These are phyloP conservation scores for Plicaturopsis crispa DNA, from an alignment of 768 basidiomycete genomes.

Conservation along the genomic window DNA sequence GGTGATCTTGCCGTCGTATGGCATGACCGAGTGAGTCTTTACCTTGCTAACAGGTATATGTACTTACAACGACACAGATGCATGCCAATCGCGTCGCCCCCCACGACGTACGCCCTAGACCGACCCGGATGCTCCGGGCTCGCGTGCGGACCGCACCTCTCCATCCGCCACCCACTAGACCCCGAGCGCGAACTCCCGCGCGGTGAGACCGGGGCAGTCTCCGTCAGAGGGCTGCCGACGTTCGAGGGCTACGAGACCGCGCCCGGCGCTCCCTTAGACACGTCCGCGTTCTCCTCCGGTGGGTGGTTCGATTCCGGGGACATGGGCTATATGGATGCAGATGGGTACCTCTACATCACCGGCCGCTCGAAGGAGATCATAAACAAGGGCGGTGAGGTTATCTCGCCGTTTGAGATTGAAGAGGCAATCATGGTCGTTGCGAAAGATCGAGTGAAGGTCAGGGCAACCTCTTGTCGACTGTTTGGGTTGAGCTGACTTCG, in stretches of 20 bases:
- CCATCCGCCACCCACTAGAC: slow-evolving; percentile 30
- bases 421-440: slow-evolving; percentile 40
- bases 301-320: slow-evolving; percentile 51
- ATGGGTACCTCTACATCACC: slow-evolving; percentile 43
- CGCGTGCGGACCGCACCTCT: slow-evolving; percentile 38
- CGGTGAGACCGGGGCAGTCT: slow-evolving; percentile 42
- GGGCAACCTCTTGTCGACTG: not conserved
- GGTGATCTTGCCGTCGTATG: slow-evolving; percentile 51
- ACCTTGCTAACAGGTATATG: not conserved
- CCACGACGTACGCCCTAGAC: slow-evolving; percentile 33
- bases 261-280: slow-evolving; percentile 32
- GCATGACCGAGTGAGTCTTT: slow-evolving; percentile 41
- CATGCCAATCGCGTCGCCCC: slow-evolving; percentile 43
- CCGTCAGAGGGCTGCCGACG: slow-evolving; percentile 45
- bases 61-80: slow-evolving; percentile 21
- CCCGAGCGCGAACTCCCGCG: slow-evolving; percentile 26
- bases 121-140: slow-evolving; percentile 40
- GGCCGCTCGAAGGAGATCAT: slow-evolving; percentile 56
- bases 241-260: slow-evolving; percentile 44
- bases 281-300: slow-evolving; percentile 37
- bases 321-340: slow-evolving; percentile 36
- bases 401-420: slow-evolving; percentile 56
- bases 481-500: too few relatives aligned
- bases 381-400: slow-evolving; percentile 53
- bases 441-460: slow-evolving; percentile 31